Evolutionary conservation across 192 early-diverging fungal genomes (phyloP), one percentile per base, ranked within the genome.

Genomic region (Coemansia aciculifera): DNA sequence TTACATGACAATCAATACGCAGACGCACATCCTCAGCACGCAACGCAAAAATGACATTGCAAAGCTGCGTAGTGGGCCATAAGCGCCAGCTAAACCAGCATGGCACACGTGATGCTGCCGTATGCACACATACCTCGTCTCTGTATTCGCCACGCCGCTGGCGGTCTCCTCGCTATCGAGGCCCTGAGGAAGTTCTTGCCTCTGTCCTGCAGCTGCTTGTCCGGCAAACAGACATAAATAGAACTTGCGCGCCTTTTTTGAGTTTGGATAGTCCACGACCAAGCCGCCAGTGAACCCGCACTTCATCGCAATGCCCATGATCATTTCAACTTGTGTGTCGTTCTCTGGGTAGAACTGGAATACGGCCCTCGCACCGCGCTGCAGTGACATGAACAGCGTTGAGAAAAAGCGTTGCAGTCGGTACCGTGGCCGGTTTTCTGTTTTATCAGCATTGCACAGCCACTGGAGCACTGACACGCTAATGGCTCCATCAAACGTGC

Each of bases 291-390:
- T 93, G 68, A 99, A 99, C 37, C 97, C 97, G 74, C 92, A 92
- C 62, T 90, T 88, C 78, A 94, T 93, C 11, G 97, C 94, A 7
- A 82, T 82, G 44, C 88, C 85, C 74, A 95, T 90, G 63, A 99
- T 93, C 85, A 98, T 85, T 69, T 99, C 91, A 40, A 95, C 87
- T 78, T 99, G 97, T 57, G 90, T 84, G 64, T 95, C 91, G 78
- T 97, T 96, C 76, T 97, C 96, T 0, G 97, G 96, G 73, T 99
- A 98, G 67, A 99, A 97, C 84, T 99, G 97, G 84, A 98, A 99
- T 27, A 99, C 87, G 10, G 94, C 94, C n/a, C 95, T 84, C 10
- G 94, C 93, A 12, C 96, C 95, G 12, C 93, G 85, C 44, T 90
- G 78, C 69, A 98, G 78, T 10, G 93, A 85, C n/a, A 93, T 93